A percentile compares a stretch with the other conserved stretches of the same genome.
phyloP scores from a whole-genome alignment of 306 rosid species.

The Vicia faba region DNA sequence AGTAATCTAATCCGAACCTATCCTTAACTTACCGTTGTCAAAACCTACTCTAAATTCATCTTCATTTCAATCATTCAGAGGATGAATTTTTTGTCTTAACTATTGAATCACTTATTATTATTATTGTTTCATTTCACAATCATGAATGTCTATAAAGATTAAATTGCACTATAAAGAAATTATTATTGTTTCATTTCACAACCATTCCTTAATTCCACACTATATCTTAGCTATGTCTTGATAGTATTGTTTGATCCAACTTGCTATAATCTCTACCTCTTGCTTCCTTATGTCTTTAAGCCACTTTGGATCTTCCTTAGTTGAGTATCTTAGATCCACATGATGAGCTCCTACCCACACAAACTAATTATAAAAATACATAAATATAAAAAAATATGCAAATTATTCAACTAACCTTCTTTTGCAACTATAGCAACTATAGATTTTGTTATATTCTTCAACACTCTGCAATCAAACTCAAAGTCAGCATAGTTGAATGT shows the following conservation, averaged over 20 bases:
- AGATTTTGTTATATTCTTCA: slow-evolving; percentile 62
- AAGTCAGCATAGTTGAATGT: not conserved
- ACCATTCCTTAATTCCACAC: not conserved
- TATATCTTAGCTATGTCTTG: slow-evolving; percentile 41
- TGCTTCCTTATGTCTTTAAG: slow-evolving; percentile 64
- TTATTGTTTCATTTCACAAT: slow-evolving; percentile 6
- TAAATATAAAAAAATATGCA: not conserved
- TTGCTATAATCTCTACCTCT: slow-evolving; percentile 56
- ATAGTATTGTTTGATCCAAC: slow-evolving; percentile 69
- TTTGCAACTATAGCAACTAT: slow-evolving; percentile 77
- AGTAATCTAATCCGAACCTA: no score
- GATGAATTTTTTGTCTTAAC: no score
- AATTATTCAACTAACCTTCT: slow-evolving; percentile 51
- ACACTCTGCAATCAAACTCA: slow-evolving; percentile 54
- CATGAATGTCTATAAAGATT: not conserved
- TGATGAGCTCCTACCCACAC: slow-evolving; percentile 81
- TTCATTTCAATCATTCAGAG: no score
- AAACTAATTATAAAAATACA: not conserved
- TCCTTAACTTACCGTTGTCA: no score
- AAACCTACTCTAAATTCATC: no score
- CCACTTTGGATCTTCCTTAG: slow-evolving; percentile 75
- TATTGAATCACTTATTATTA: not conserved
- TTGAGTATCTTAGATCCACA: slow-evolving; percentile 75
- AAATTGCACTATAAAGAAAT: not conserved
- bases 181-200: slow-evolving; percentile 10